These are phyloP conservation scores for Byssochlamys sp. DNA, from an alignment of 2,329 filamentous ascomycete genomes.

Conservation along the genomic window DNA sequence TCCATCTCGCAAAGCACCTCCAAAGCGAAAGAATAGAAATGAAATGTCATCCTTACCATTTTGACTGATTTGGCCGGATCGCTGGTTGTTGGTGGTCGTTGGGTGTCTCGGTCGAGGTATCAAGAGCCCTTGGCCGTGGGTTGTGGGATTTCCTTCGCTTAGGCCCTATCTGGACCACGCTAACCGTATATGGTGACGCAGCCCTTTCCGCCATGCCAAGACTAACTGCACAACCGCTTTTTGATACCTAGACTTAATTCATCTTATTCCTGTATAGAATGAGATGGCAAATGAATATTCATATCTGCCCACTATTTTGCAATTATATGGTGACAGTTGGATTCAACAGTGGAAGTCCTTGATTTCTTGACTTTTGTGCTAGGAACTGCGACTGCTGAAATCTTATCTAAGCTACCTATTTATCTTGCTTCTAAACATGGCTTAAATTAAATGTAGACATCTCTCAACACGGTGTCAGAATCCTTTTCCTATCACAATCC, in stretches of 20 bases:
- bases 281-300: background rate
- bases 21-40: conserved; percentile 9
- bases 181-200: conserved; percentile 18
- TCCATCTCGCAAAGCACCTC: conserved; percentile 8
- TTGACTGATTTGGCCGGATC: conserved; percentile 40
- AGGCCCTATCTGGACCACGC: conserved; percentile 28
- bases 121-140: conserved; percentile 23
- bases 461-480: conserved; percentile 23
- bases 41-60: conserved; percentile 31
- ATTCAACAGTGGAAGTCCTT: no score
- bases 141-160: conserved; percentile 40
- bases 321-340: background rate
- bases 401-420: no score
- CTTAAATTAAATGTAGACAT: no score
- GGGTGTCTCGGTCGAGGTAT: conserved; percentile 30
- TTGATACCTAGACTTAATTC: background rate
- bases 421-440: background rate
- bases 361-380: no score
- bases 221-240: background rate
- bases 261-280: background rate
- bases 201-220: conserved; percentile 10
- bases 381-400: no score
- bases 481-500: conserved; percentile 47
- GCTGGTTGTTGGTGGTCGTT: conserved; percentile 32
- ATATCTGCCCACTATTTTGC: background rate